Conservation (phyloP, 2,329 filamentous ascomycete genomes). For the Paramyrothecium roridum region DNA sequence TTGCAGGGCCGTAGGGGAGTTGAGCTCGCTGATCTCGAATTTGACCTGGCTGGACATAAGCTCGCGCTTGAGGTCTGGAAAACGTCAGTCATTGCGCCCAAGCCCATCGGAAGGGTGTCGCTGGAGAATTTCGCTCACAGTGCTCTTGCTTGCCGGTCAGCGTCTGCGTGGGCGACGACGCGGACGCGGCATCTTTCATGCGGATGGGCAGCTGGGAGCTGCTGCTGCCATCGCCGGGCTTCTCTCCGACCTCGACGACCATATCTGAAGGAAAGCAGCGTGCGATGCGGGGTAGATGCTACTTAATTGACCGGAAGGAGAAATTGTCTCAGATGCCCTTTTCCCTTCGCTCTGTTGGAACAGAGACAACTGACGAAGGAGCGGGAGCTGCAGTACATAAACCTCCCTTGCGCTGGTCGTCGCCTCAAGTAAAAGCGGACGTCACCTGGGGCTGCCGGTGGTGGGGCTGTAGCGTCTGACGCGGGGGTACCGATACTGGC, state of each 20-base stretch:
- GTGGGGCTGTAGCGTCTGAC: background rate
- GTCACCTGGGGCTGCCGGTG: background rate
- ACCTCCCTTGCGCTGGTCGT: background rate
- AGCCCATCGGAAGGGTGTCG: background rate
- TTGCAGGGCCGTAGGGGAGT: constrained; percentile 89
- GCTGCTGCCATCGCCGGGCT: constrained; percentile 16
- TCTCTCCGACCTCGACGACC: constrained; percentile 20
- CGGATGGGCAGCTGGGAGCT: constrained; percentile 25
- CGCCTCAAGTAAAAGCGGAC: background rate
- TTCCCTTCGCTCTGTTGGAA: background rate
- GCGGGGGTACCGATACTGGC: background rate
- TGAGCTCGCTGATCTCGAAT: constrained; percentile 88
- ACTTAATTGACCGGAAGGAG: background rate
- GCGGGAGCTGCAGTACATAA: background rate
- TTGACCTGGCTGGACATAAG: constrained; percentile 86
- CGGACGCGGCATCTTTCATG: constrained; percentile 19
- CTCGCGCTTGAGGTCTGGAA: constrained; percentile 85
- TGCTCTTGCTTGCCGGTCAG: constrained; percentile 98
- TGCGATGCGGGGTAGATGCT: background rate
- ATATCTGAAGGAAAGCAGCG: constrained; percentile 14
- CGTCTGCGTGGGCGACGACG: constrained; percentile 40
- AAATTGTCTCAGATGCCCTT: background rate
- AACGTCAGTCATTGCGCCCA: background rate
- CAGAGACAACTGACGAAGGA: background rate
- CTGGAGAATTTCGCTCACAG: constrained; percentile 55